Evolutionary conservation across 768 basidiomycete genomes (phyloP).

Genomic region (Boletus speciosus): DNA sequence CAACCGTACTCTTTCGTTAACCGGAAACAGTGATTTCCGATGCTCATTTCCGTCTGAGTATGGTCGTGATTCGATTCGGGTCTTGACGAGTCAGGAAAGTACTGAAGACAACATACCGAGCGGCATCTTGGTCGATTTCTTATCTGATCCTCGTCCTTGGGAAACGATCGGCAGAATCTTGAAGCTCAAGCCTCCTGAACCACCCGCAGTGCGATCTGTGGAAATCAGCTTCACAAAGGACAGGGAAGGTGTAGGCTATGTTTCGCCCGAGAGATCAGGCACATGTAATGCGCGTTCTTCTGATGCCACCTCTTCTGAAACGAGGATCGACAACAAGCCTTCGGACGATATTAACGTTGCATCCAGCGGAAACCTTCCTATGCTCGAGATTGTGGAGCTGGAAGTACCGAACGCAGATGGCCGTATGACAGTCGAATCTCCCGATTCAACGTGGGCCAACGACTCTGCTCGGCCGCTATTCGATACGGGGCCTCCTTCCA

Average conservation of each 20-base stretch:
- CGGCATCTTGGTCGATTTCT: conserved; percentile 20
- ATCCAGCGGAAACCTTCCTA: background rate
- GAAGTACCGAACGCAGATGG: conserved; percentile 2
- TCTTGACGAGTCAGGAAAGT: background rate
- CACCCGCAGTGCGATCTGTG: background rate
- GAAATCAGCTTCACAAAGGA: conserved; percentile 18
- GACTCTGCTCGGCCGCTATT: background rate
- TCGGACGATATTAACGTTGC: background rate
- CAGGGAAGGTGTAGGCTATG: conserved; percentile 28
- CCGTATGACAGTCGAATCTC: background rate
- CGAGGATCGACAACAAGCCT: background rate
- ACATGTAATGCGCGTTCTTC: background rate
- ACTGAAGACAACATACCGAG: background rate
- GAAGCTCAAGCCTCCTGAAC: conserved; percentile 8
- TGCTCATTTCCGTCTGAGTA: background rate
- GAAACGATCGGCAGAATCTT: conserved; percentile 29
- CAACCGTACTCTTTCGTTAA: background rate
- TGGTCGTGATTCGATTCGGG: background rate
- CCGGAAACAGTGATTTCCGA: background rate
- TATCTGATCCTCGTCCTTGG: conserved; percentile 32
- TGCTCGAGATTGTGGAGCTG: background rate
- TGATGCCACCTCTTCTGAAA: background rate
- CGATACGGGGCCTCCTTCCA: background rate
- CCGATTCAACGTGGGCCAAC: background rate
- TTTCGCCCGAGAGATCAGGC: background rate